Base-by-base conservation (phyloP, 1,284 basidiomycete species). In the Apiotrichum siamense region DNA sequence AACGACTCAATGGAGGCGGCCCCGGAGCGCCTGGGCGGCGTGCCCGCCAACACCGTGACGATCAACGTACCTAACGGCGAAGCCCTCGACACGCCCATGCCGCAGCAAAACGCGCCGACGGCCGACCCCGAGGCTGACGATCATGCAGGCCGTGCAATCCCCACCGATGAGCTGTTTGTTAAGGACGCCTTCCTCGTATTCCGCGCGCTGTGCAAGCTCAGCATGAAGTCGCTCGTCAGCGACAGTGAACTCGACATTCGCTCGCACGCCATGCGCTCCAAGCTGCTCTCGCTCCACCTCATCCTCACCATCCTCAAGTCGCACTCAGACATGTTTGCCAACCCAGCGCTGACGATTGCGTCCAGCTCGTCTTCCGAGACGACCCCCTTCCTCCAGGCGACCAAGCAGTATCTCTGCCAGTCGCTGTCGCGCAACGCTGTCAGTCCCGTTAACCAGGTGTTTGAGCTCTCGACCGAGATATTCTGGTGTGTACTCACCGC, bases 101-200 rank as follows among this genome's bases (percentile, higher is more conserved):
- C 56, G 7, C 44, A 27, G 2, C 45, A 46, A n/a, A n/a, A n/a
- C 20, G 21, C 44, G 29, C 18, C 47, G 3, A 41, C 21, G 11
- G 52, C 24, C 3, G 49, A 49, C 13, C 63, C 66, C 21, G 67
- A 60, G 31, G 55, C 40, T 2, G 68, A 66, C 12, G 66, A 69
- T 40, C 42, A 60, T 10, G 49, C 59, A 21, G 72, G 70, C 3
- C 55, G 67, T 29, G 67, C 72, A 12, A 73, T 73, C 12, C 68
- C 73, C 0, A 66, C 66, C 0, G 72, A 86, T 44, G 90, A 96
- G 62, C 76, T 93, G 43, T 92, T 92, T 70, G 81, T 94, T 66
- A 97, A 97, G 70, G 93, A 97, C 66, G 91, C 93, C 0, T 97
- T 96, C 77, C 80, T 97, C 56, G 91, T 97, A 21, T 94, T 97